These are phyloP conservation scores for Coprinopsis cinerea DNA, from an alignment of 768 basidiomycete species.

Conservation along the genomic window DNA sequence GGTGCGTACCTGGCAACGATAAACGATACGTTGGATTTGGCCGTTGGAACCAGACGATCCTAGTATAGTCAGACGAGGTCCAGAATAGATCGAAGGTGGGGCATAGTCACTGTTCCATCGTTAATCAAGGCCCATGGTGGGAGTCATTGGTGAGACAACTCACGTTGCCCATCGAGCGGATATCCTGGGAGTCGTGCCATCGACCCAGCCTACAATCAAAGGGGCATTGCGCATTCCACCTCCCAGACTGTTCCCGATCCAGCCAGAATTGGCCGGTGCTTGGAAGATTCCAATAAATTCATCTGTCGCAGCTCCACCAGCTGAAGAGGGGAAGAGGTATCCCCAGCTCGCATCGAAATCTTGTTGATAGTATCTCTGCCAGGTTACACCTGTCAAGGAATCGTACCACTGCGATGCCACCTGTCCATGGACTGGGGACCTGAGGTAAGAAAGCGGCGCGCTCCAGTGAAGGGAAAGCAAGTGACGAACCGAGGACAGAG, in stretches of 20 bases:
- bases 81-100: neutral
- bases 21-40: slow-evolving; percentile 13
- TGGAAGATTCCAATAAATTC: too few species aligned
- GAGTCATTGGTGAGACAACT: neutral
- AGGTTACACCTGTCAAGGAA: too few species aligned
- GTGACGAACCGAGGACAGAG: too few species aligned
- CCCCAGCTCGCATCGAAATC: too few species aligned
- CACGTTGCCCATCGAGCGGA: neutral
- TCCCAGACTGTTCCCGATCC: slow-evolving; percentile 4
- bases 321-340: too few species aligned
- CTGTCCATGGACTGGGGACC: too few species aligned
- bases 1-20: slow-evolving; percentile 11
- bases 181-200: neutral
- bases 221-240: slow-evolving; percentile 3
- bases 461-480: too few species aligned
- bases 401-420: too few species aligned
- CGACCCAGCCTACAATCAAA: slow-evolving; percentile 3
- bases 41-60: slow-evolving; percentile 8
- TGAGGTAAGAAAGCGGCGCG: too few species aligned
- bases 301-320: too few species aligned
- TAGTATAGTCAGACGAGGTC: slow-evolving; percentile 9
- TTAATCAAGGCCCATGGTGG: neutral
- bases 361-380: too few species aligned
- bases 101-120: neutral
- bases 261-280: too few species aligned